Evolutionary conservation across 768 basidiomycete species (phyloP).

Genomic region (Hericium rajendrae): DNA sequence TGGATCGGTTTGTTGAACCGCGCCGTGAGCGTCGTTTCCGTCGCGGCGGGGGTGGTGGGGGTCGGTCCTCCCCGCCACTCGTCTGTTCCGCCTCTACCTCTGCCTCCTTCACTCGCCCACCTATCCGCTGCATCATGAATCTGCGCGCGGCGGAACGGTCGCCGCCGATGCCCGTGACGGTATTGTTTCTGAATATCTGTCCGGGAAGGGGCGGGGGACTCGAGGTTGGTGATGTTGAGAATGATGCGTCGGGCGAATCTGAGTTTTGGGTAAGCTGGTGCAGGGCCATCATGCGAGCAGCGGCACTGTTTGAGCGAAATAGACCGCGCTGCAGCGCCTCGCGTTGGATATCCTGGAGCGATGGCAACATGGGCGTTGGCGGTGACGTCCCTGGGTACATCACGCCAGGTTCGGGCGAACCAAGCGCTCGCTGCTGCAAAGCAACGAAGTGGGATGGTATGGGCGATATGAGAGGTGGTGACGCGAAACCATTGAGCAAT

Average conservation of each 20-base stretch:
- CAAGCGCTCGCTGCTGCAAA: conserved; percentile 11
- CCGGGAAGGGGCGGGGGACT: conserved; percentile 39
- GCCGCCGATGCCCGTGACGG: conserved; percentile 72
- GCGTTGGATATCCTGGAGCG: conserved; percentile 68
- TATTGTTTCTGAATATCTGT: conserved; percentile 55
- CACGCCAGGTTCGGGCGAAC: conserved; percentile 42
- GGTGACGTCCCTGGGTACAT: conserved; percentile 60
- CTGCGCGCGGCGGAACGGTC: conserved; percentile 68
- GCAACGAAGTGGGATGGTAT: conserved; percentile 44
- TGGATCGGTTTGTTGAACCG: conserved; percentile 10
- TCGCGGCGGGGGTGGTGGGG: conserved; percentile 3
- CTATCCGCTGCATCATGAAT: conserved; percentile 54
- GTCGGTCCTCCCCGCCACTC: conserved; percentile 38
- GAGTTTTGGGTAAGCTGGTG: conserved; percentile 75
- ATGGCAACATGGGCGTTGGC: conserved; percentile 59
- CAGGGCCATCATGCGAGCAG: conserved; percentile 74
- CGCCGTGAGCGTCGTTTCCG: conserved; percentile 13
- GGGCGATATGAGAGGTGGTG: conserved; percentile 37
- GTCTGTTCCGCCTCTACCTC: conserved; percentile 56
- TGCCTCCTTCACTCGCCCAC: conserved; percentile 47
- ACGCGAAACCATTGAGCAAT: neutral
- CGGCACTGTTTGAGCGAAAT: conserved; percentile 82
- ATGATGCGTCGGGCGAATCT: conserved; percentile 47
- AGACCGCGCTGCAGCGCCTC: conserved; percentile 37
- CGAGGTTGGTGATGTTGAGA: conserved; percentile 24